These are phyloP conservation scores for Paecilomyces sp. DNA, from an alignment of 2,329 filamentous ascomycete species.

Conservation along the genomic window DNA sequence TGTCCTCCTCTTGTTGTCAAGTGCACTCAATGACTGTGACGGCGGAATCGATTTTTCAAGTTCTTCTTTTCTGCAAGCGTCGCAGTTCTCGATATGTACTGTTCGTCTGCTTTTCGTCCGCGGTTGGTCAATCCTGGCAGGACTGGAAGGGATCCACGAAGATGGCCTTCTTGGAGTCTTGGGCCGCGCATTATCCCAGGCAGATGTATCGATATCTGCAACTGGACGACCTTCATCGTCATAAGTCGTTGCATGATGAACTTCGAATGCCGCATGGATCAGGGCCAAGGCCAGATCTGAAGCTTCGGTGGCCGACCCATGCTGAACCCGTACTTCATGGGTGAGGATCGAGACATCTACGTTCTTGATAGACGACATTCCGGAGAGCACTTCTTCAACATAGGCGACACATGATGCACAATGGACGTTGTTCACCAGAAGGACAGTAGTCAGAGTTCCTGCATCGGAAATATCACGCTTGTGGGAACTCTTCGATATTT, in stretches of 20 bases:
- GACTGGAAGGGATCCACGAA: conserved; percentile 18
- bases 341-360: conserved; percentile 38
- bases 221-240: conserved; percentile 22
- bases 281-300: conserved; percentile 30
- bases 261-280: conserved; percentile 40
- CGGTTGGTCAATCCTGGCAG: conserved; percentile 13
- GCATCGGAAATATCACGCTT: neutral
- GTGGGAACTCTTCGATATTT: neutral
- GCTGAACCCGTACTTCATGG: conserved; percentile 36
- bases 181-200: conserved; percentile 3
- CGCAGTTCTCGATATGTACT: conserved; percentile 44
- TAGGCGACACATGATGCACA: conserved; percentile 43
- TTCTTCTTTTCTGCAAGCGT: conserved; percentile 40
- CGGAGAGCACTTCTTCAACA: conserved; percentile 36
- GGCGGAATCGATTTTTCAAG: conserved; percentile 12
- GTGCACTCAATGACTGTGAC: neutral
- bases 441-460: conserved; percentile 19
- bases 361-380: conserved; percentile 24
- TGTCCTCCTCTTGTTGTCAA: neutral
- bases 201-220: conserved; percentile 28
- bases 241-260: conserved; percentile 36
- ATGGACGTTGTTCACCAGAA: conserved; percentile 43
- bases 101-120: conserved; percentile 13
- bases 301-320: conserved; percentile 23
- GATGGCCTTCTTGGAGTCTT: neutral